Evolutionary conservation across 371 early-diverging fungal species (phyloP).

Genomic region (Rhizopus stolonifer): DNA sequence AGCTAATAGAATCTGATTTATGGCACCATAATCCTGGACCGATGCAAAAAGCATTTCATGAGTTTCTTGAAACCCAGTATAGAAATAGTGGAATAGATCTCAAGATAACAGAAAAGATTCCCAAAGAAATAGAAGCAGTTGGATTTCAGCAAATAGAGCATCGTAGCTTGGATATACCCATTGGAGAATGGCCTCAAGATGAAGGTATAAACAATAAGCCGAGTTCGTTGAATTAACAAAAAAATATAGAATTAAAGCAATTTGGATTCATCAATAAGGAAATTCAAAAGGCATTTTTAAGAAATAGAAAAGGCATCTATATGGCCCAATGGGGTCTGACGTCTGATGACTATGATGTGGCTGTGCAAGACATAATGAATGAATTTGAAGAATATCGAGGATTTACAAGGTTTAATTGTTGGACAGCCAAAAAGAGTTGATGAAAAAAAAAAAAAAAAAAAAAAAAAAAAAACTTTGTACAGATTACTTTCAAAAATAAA

Average conservation of each 20-base stretch:
- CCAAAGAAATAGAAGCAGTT: conserved; percentile 18
- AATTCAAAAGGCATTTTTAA: conserved; percentile 36
- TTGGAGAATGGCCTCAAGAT: conserved; percentile 53
- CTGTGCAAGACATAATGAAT: conserved; percentile 40
- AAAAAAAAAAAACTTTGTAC: no score
- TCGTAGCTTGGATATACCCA: conserved; percentile 39
- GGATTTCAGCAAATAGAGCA: conserved; percentile 31
- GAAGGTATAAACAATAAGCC: conserved; percentile 13
- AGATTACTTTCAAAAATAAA: no score
- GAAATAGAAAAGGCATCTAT: conserved; percentile 40
- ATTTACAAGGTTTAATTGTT: conserved; percentile 43
- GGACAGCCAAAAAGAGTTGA: conserved; percentile 34
- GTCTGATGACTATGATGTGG: conserved; percentile 45
- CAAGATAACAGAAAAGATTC: conserved; percentile 27
- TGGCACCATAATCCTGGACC: conserved; percentile 51
- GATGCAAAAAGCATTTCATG: conserved; percentile 43
- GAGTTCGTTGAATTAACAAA: not conserved
- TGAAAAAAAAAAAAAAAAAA: not conserved
- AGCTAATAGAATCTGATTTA: conserved; percentile 41
- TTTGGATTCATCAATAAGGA: conserved; percentile 55
- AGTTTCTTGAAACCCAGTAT: conserved; percentile 37
- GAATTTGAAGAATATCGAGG: conserved; percentile 53
- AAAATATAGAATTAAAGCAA: conserved; percentile 43
- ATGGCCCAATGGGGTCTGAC: conserved; percentile 38
- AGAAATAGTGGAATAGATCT: conserved; percentile 35